Evolutionary conservation across 1,139 yeast genomes (phyloP), one percentile per base, ranked within the genome.

Genomic region (Suhomyces wounanorum): DNA sequence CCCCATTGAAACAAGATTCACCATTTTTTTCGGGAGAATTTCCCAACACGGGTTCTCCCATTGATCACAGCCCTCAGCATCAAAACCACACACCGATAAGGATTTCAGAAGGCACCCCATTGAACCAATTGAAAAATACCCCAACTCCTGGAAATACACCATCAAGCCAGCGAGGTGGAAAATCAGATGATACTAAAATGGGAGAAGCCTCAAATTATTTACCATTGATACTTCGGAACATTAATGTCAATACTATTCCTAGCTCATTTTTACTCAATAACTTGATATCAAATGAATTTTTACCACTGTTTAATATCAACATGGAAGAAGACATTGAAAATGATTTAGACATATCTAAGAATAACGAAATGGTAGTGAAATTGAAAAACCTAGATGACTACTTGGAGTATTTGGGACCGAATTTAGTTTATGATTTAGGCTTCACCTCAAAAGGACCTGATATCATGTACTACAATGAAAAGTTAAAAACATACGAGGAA

Each of bases 241-340:
- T 85, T 52, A 84, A 87, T 35, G 72, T 84, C 0, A 72, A 77
- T 37, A 78, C 87, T 0, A 81, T 86, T 13, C 91, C 92, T 0
- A 69, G 72, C 14, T 61, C 65, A 13, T 83, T 81, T 55, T 65
- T 82, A 38, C 58, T 73, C 43, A 68, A 71, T 33, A 75, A 72
- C 51, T 55, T 67, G n/a, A 44, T 56, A 8, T 48, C 53, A 10
- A 51, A 52, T 28, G 44, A 45, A 8, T 44, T 43, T 11, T 35
- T 47, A 5, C 61, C 66, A 11, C 70, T 62, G 49, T 69, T 70
- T 52, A 62, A 64, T 39, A 72, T 75, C 62, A 69, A 71, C 45
- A 72, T 68, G 13, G 74, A 68, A 45, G 74, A 69, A 5, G 75
- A 70, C 21, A 72, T 67, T 10, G 68, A 63, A 9, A 65, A 65